Base-by-base conservation (phyloP, 2,329 filamentous ascomycete species). In the Pochonia chlamydosporia region DNA sequence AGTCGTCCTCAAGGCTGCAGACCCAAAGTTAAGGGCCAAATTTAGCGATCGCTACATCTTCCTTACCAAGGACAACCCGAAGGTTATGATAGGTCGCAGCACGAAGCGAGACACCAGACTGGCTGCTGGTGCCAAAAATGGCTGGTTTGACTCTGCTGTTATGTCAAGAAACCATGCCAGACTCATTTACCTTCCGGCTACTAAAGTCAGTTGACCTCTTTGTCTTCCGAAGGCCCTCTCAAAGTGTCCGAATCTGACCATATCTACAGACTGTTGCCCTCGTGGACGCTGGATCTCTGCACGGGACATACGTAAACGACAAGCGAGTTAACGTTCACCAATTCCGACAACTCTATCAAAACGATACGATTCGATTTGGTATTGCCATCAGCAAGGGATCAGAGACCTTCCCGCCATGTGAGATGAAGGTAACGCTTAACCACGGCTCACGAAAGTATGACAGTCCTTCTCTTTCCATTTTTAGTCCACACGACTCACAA, bases 81-180 rank as follows among this genome's bases (percentile, higher is more conserved):
- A 50, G 3, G 48, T 68, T 18, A 47, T 59, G 11, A 67, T 77
- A 49, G 74, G 74, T 31, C 64, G 73, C 23, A 69, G 70, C 30
- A 75, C 71, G 52, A 73, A 68, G 56, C 57, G 68, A 48, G 61
- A 66, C 54, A 18, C 53, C 43, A 45, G 40, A 3, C 57, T 66
- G 8, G 54, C 54, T 60, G 71, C 55, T 59, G 65, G 50, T 31
- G 52, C 55, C 5, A 63, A 76, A 54, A 89, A 89, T 62, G 79
- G 73, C 14, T 87, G 74, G 73, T 85, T 88, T 49, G 78, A 87
- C 53, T 85, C 79, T 48, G 79, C 84, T 0, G 84, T 89, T 30
- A 84, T 89, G 72, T 88, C 84, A 21, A 74, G 85, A 39, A 62
- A 78, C 10, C 85, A 89, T 64, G 86, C 85, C 14, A 64, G 76